Evolutionary conservation across 371 early-diverging fungal genomes (phyloP).

Genomic region (Basidiobolus heterosporus): DNA sequence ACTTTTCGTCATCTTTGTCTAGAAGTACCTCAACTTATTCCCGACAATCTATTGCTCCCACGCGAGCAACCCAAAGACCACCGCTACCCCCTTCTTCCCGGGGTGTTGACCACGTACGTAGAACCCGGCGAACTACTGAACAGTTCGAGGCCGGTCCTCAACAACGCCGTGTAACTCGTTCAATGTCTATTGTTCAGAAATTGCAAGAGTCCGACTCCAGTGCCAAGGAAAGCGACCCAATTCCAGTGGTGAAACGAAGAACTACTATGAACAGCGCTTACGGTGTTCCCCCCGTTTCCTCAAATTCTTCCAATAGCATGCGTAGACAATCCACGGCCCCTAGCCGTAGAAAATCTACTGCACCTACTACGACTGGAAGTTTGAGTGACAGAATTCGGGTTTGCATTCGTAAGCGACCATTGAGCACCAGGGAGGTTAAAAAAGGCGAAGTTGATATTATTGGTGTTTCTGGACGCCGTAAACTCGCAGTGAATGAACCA

Average conservation of each 20-base stretch:
- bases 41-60: conserved; percentile 6
- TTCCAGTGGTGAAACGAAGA: conserved; percentile 7
- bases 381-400: conserved; percentile 76
- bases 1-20: neutral
- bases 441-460: conserved; percentile 72
- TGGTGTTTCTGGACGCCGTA: conserved; percentile 35
- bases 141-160: neutral
- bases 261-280: conserved; percentile 3
- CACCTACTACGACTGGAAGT: conserved; percentile 12
- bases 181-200: conserved; percentile 2
- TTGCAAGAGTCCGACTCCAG: neutral
- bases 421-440: conserved; percentile 62
- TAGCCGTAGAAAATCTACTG: neutral
- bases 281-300: neutral
- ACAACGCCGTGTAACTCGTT: conserved; percentile 1
- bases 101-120: neutral
- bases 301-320: no score
- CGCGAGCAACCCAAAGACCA: conserved; percentile 6
- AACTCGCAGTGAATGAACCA: conserved; percentile 73
- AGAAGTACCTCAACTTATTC: neutral
- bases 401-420: conserved; percentile 89
- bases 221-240: neutral
- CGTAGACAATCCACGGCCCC: no score
- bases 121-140: neutral
- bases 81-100: conserved; percentile 2